phyloP scores from a whole-genome alignment of 345 rosid genomes.

The Salix brachista region DNA sequence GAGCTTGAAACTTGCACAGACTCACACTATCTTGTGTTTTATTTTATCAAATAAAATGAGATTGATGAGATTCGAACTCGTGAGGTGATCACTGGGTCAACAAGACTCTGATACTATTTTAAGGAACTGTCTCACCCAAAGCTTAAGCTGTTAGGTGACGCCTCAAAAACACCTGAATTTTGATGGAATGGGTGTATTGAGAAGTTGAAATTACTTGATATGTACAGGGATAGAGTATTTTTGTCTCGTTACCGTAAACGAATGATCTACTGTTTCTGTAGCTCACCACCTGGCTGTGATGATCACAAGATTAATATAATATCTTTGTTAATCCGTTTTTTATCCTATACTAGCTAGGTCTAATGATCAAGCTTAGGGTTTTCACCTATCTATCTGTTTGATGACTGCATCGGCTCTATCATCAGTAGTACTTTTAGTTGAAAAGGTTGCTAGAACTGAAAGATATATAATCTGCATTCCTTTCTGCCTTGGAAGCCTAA shows the following conservation, averaged over 20 bases:
- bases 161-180: too few relatives aligned
- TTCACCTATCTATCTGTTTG: not conserved
- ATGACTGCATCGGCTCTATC: not conserved
- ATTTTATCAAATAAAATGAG: too few relatives aligned
- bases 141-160: accelerated
- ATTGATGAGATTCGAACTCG: too few relatives aligned
- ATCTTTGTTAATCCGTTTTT: not conserved
- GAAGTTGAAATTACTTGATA: not conserved
- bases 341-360: not conserved
- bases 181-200: not conserved
- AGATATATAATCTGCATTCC: not conserved
- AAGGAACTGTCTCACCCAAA: too few relatives aligned
- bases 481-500: not conserved
- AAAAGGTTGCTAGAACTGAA: not conserved
- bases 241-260: not conserved
- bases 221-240: not conserved
- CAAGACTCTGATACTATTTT: too few relatives aligned
- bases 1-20: too few relatives aligned
- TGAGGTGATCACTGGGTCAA: too few relatives aligned
- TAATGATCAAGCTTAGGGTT: not conserved
- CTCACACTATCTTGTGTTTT: too few relatives aligned
- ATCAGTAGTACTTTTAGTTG: not conserved
- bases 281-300: too few relatives aligned
- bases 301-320: too few relatives aligned
- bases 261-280: not conserved